Percentiles rank a stretch among this genome's conserved stretches.
Conservation (phyloP, 2,329 filamentous ascomycete genomes). For the Didymella pinodella region DNA sequence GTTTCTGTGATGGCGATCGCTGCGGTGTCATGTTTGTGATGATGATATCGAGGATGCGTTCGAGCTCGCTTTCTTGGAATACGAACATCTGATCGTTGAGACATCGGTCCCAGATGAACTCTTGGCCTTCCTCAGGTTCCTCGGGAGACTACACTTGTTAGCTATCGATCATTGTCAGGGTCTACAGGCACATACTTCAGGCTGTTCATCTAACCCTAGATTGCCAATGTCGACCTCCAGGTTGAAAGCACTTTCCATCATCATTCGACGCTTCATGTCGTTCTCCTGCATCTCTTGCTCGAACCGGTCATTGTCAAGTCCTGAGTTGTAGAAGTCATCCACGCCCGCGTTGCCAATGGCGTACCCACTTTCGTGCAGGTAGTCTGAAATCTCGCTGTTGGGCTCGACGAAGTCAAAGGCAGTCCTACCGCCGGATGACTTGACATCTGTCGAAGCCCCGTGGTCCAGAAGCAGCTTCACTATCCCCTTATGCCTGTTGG, state of each 20-base stretch:
- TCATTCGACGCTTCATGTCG: conserved; percentile 94
- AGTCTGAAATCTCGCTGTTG: conserved; percentile 95
- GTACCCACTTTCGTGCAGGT: conserved; percentile 93
- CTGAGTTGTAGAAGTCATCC: conserved; percentile 93
- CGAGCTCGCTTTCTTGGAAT: conserved; percentile 92
- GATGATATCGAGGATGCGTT: conserved; percentile 90
- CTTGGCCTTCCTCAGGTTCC: conserved; percentile 87
- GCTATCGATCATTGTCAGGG: conserved; percentile 26
- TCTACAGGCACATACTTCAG: conserved; percentile 69
- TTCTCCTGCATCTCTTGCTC: conserved; percentile 98
- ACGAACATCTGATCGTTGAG: conserved; percentile 99
- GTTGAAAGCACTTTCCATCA: conserved; percentile 98
- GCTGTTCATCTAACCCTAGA: conserved; percentile 92
- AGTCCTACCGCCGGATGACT: conserved; percentile 90
- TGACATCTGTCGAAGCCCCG: conserved; percentile 93
- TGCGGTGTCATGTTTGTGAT: conserved; percentile 99
- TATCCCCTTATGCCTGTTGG: conserved; percentile 94
- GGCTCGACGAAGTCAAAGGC: conserved; percentile 96
- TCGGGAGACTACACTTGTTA: conserved; percentile 57
- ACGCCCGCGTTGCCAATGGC: conserved; percentile 81
- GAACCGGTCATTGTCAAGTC: conserved; percentile 90
- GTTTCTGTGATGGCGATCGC: conserved; percentile 94
- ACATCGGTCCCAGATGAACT: conserved; percentile 95
- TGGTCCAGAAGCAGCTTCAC: conserved; percentile 92
- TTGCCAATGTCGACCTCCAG: conserved; percentile 96